Base-by-base conservation (phyloP, 495 filamentous ascomycete genomes). In the Xylaria grammica region DNA sequence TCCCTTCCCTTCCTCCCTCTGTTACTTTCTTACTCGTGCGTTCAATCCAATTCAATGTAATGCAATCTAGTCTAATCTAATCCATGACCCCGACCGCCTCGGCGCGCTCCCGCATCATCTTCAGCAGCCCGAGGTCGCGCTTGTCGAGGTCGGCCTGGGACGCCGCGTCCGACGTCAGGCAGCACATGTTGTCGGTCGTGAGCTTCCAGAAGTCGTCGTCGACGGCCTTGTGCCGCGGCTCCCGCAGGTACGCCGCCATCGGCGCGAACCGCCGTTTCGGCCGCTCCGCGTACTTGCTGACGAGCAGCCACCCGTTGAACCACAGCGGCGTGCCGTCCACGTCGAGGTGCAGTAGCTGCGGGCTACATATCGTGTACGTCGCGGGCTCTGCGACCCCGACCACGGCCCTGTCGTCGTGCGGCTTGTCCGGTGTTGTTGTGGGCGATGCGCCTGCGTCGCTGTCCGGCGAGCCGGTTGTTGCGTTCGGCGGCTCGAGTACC, bases 301-400 rank as follows among this genome's bases (percentile, higher is more conserved):
- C 54, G 20, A 71, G 62, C 60, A 74, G 48, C 30, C 72, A 61
- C 29, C 70, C 72, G 45, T 69, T 74, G 60, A 68, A 72, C 72
- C 72, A 74, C 19, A 74, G 65, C 19, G 72, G 59, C 19, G 61
- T 67, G 26, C 58, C 68, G 20, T 72, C 46, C 7, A 68, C 59
- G 51, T 72, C 73, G 19, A 68, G 52, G 61, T 75, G 73, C 6
- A 72, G 69, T 62, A 74, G 69, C 20, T 64, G 65, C 20, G 71
- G 71, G 52, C 71, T 70, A 63, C 73, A 75, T 1, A 73, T 65
- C 56, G 51, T 59, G 48, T 63, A 55, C 1, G 30, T 60, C 5
- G 50, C 22, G 19, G 55, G 24, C 10, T 36, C 6, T 24, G n/a
- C 29, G 32, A 7, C 15, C 26, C 30, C 60, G 19, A 15, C n/a